These are phyloP conservation scores for Tylopilus sp. DNA, from an alignment of 768 basidiomycete species.

Conservation along the genomic window DNA sequence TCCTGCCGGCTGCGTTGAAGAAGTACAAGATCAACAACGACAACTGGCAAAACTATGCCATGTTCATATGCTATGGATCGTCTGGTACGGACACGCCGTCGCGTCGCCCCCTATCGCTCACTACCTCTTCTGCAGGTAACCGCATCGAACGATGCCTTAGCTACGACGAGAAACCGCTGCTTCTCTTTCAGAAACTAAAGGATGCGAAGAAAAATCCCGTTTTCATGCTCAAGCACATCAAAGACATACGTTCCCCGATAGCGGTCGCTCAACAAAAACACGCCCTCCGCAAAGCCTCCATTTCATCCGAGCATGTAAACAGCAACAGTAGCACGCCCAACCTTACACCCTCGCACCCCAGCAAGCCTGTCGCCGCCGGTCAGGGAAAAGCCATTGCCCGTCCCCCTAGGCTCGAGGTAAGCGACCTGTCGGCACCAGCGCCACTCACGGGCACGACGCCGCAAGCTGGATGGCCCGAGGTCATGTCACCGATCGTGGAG, in stretches of 20 bases:
- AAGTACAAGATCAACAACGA: constrained; percentile 99
- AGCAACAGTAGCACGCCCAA: constrained; percentile 19
- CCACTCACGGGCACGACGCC: constrained; percentile 58
- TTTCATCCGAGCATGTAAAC: constrained; percentile 26
- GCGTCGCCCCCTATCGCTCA: background rate
- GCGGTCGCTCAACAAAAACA: constrained; percentile 97
- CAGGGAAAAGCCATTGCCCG: constrained; percentile 42
- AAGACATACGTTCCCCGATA: constrained; percentile 94
- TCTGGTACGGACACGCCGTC: constrained; percentile 49
- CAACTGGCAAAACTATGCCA: constrained; percentile 98
- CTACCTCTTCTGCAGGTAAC: constrained; percentile 42
- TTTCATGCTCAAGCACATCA: constrained; percentile 96
- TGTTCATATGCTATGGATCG: constrained; percentile 98
- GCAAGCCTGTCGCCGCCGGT: constrained; percentile 26
- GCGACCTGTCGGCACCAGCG: constrained; percentile 52
- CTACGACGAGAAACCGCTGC: constrained; percentile 95
- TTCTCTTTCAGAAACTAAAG: constrained; percentile 96
- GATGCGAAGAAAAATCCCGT: constrained; percentile 97
- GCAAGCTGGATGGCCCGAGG: constrained; percentile 76
- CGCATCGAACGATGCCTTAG: constrained; percentile 91
- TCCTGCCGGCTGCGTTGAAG: constrained; percentile 94
- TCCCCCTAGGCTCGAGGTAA: constrained; percentile 69
- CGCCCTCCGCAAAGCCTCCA: constrained; percentile 76
- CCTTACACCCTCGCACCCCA: constrained; percentile 16
- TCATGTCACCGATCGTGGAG: constrained; percentile 57